Base-by-base conservation (phyloP, 2,329 filamentous ascomycete genomes). In the Colletotrichum somersetense region DNA sequence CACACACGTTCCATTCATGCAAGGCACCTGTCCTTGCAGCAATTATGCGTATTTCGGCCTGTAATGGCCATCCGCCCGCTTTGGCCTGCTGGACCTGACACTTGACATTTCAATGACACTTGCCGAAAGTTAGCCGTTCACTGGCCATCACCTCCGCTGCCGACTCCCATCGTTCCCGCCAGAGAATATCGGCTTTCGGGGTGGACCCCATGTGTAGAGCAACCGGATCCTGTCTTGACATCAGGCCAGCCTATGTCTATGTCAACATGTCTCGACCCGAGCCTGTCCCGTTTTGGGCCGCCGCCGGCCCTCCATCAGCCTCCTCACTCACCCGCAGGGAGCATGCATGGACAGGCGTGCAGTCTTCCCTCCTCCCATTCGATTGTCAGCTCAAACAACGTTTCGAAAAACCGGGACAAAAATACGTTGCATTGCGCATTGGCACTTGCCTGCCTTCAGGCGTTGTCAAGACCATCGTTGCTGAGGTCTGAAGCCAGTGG, bases 1-100 rank as follows among this genome's bases (percentile, higher is more conserved):
- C 33, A 40, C 33, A 52, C 46, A 50, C 35, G 8, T 61, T 55
- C 46, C 26, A 55, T 64, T 50, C 61, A 67, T 67, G 64, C 57
- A 62, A 53, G 46, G 56, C 48, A 67, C 57, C 48, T 44, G 23
- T 35, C 16, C 20, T 62, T 62, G 48, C 48, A 67, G 35, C 20
- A 55, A 48, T 48, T 38, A 48, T 62, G 57, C 57, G 44, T 53
- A 66, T 33, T n/a, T 14, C 48, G 35, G n/a, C 8, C 35, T 63
- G 46, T 42, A 63, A 63, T 48, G 61, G 61, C 48, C n/a, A 50
- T 52, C 57, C 20, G 35, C 8, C 23, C 26, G 33, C 18, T 62
- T 18, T 16, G 35, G 26, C 35, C 42, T 30, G 26, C 23, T 46
- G 56, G 30, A 30, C 33, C 38, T 42, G 65, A 38, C 23, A 26